A percentile compares a stretch with the other conserved stretches of the same genome.
These are phyloP conservation scores for Populus simonii DNA, from an alignment of 345 rosid genomes.

Conservation along the genomic window DNA sequence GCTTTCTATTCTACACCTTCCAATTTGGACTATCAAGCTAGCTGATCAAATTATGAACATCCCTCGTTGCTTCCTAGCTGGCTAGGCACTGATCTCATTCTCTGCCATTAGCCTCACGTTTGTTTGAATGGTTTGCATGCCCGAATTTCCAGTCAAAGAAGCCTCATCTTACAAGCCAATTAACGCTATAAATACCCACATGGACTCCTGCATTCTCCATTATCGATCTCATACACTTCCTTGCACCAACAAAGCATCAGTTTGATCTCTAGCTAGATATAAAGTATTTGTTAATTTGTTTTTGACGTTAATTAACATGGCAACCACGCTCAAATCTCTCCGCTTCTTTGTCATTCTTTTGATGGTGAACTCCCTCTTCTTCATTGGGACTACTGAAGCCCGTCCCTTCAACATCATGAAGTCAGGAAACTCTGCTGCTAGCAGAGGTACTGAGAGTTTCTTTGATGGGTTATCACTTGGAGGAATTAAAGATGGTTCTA, in stretches of 20 bases:
- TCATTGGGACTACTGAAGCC: slow-evolving; percentile 24
- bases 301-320: slow-evolving; percentile 15
- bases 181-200: neutral
- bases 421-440: slow-evolving; percentile 11
- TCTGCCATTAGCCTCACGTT: neutral
- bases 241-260: neutral
- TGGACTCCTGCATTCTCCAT: neutral
- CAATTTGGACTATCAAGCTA: slow-evolving; percentile 36
- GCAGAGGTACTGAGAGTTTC: slow-evolving; percentile 22
- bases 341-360: slow-evolving; percentile 23
- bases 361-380: slow-evolving; percentile 19
- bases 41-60: slow-evolving; percentile 2
- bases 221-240: neutral
- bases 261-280: neutral
- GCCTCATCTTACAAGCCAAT: neutral
- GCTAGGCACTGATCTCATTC: neutral
- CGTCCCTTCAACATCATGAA: slow-evolving; percentile 40
- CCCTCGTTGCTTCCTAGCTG: slow-evolving; percentile 32
- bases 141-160: slow-evolving; percentile 17
- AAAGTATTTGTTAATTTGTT: no score
- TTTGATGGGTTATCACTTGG: slow-evolving; percentile 43
- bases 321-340: slow-evolving; percentile 17
- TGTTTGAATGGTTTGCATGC: slow-evolving; percentile 5
- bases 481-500: slow-evolving; percentile 27
- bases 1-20: neutral